Conservation (phyloP, 257 asterid species). For the Capsicum pubescens region DNA sequence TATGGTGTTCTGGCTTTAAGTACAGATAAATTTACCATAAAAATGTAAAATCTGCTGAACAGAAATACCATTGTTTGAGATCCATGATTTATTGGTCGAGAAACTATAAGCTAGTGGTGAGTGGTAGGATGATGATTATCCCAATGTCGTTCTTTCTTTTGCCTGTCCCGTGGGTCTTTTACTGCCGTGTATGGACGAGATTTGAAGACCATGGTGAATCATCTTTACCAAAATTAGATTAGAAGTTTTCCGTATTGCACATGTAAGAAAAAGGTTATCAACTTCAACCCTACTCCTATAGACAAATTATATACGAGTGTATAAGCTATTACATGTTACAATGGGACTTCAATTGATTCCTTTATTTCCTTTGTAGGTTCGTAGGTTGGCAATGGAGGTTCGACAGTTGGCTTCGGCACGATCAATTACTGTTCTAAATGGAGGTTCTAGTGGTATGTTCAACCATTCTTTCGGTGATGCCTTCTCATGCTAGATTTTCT, state of each 20-base stretch:
- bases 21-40: too few species aligned
- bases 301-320: not conserved
- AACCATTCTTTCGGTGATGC: not conserved
- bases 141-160: not conserved
- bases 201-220: not conserved
- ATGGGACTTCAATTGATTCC: not conserved
- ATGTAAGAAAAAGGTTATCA: not conserved
- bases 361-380: slow-evolving; percentile 56
- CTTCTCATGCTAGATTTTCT: slow-evolving; percentile 30
- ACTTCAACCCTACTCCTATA: not conserved
- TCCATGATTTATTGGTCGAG: not conserved
- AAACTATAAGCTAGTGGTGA: not conserved
- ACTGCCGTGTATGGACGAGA: not conserved
- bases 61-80: not conserved
- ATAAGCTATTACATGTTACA: not conserved
- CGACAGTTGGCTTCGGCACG: slow-evolving; percentile 62
- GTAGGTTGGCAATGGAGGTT: slow-evolving; percentile 76
- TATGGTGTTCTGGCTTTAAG: too few species aligned
- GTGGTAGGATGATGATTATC: not conserved
- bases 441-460: slow-evolving; percentile 56
- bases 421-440: slow-evolving; percentile 70
- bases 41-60: not conserved
- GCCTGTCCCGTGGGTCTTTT: not conserved
- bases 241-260: not conserved
- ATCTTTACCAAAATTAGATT: not conserved